Evolutionary conservation across 179 eudicot species (phyloP).

Genomic region (Silene coronaria): DNA sequence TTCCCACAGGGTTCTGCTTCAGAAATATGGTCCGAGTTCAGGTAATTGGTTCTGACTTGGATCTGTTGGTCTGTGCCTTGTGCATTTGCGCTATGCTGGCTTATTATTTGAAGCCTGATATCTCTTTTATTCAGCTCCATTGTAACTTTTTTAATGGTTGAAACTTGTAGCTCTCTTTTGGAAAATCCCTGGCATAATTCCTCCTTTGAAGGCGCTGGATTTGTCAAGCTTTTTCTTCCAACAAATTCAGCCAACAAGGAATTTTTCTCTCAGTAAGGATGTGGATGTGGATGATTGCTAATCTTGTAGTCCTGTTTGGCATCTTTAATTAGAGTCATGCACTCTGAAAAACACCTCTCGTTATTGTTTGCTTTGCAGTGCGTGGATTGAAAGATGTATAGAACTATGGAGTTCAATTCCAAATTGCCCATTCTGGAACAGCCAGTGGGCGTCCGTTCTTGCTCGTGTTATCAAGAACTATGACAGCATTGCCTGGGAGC

Average conservation of each 20-base stretch:
- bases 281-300: constrained; percentile 18
- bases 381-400: constrained; percentile 53
- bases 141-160: not conserved
- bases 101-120: not conserved
- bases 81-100: constrained; percentile 2
- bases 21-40: constrained; percentile 94
- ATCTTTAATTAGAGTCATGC: not conserved
- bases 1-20: constrained; percentile 82
- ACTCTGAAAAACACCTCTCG: constrained; percentile 6
- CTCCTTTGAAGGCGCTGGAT: constrained; percentile 92
- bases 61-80: constrained; percentile 8
- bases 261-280: constrained; percentile 67
- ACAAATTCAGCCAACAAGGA: constrained; percentile 73
- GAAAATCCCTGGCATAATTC: constrained; percentile 99
- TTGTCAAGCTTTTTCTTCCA: constrained; percentile 84
- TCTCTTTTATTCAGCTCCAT: not conserved
- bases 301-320: constrained; percentile 7
- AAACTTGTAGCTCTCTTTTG: constrained; percentile 53
- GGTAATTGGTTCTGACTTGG: constrained; percentile 36
- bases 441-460: constrained; percentile 89
- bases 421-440: constrained; percentile 91
- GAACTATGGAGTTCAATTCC: constrained; percentile 76
- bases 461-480: constrained; percentile 91
- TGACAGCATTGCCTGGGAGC: constrained; percentile 60
- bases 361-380: constrained; percentile 41